Evolutionary conservation across 352 stramenopile species (phyloP).

Genomic region (Globisporangium lucens): DNA sequence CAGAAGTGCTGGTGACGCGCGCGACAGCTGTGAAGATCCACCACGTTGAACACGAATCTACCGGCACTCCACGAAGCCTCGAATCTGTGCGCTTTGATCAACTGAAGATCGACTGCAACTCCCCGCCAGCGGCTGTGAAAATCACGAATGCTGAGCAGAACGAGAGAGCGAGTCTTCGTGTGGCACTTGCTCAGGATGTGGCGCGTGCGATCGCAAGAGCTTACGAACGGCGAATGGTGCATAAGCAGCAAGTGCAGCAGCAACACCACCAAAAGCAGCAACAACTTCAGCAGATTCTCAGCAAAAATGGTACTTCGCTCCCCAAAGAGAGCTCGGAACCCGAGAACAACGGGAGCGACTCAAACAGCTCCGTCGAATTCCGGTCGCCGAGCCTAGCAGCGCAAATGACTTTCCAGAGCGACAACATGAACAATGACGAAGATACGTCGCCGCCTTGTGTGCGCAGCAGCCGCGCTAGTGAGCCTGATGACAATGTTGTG

Average conservation of each 20-base stretch:
- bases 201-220: slow-evolving; percentile 35
- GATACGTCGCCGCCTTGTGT: background rate
- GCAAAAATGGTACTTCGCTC: background rate
- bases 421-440: slow-evolving; percentile 23
- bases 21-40: background rate
- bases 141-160: slow-evolving; percentile 13
- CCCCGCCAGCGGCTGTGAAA: background rate
- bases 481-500: slow-evolving; percentile 1
- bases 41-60: background rate
- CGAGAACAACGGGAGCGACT: slow-evolving; percentile 30
- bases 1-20: slow-evolving; percentile 38
- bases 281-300: slow-evolving; percentile 7
- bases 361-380: slow-evolving; percentile 3
- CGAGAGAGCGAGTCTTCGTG: slow-evolving; percentile 19
- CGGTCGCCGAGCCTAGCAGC: slow-evolving; percentile 5
- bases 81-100: background rate
- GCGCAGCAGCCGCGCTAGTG: background rate
- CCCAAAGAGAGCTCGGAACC: slow-evolving; percentile 18
- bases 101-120: slow-evolving; percentile 21
- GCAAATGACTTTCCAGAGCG: slow-evolving; percentile 16
- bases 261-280: background rate
- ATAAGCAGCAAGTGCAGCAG: background rate
- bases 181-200: slow-evolving; percentile 39
- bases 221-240: slow-evolving; percentile 22
- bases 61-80: background rate